Conservation (phyloP, 1,284 basidiomycete species). For the Microbotryomycetes sp. region DNA sequence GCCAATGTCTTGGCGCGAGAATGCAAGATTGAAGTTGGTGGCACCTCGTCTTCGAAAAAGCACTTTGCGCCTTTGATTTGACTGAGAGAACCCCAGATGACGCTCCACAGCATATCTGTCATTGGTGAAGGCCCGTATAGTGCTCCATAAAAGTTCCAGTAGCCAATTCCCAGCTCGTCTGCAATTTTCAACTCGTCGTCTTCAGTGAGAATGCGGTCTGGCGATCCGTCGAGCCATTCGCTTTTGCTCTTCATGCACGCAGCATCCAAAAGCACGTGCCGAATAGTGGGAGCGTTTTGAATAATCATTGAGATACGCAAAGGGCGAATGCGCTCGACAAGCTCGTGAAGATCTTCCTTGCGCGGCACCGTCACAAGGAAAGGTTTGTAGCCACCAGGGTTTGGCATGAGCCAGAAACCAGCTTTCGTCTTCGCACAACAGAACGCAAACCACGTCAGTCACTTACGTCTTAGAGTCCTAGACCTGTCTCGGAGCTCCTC, state of each 20-base stretch:
- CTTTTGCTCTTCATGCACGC: conserved; percentile 20
- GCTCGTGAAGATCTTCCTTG: conserved; percentile 26
- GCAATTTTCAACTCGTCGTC: conserved; percentile 20
- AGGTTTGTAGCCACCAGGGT: conserved; percentile 32
- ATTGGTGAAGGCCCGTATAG: conserved; percentile 32
- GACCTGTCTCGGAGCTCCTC: background rate
- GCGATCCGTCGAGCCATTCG: conserved; percentile 20
- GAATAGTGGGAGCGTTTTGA: conserved; percentile 31
- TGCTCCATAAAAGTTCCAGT: conserved; percentile 29
- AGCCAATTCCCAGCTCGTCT: conserved; percentile 13
- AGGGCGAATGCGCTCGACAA: conserved; percentile 28
- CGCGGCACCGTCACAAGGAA: conserved; percentile 33
- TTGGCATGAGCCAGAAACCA: conserved; percentile 36
- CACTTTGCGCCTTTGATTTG: conserved; percentile 32
- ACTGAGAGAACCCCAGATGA: conserved; percentile 26
- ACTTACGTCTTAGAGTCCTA: background rate
- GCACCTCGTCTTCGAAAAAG: conserved; percentile 20
- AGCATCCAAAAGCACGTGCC: conserved; percentile 31
- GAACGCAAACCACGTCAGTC: conserved; percentile 2
- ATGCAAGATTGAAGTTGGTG: conserved; percentile 24
- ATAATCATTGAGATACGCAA: conserved; percentile 30
- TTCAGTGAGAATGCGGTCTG: conserved; percentile 8
- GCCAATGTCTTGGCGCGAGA: conserved; percentile 34
- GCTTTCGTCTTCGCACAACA: conserved; percentile 24
- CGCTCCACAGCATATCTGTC: conserved; percentile 26